These are phyloP conservation scores for Rhodomyrtus tomentosa DNA, from an alignment of 345 rosid species.

Conservation along the genomic window DNA sequence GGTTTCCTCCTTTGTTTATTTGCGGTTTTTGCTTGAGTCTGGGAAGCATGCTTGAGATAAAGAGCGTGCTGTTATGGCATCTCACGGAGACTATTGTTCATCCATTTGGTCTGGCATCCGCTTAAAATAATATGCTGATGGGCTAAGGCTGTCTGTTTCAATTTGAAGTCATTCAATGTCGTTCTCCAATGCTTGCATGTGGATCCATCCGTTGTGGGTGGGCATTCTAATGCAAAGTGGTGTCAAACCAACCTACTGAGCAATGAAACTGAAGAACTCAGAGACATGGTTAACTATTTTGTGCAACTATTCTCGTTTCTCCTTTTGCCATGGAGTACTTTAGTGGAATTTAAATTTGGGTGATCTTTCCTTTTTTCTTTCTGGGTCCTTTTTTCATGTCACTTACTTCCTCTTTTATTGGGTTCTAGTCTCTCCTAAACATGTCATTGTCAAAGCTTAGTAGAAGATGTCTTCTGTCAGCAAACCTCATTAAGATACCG, in stretches of 20 bases:
- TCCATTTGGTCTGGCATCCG: neutral
- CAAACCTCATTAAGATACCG: neutral
- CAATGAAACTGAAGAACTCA: neutral
- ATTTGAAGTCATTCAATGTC: neutral
- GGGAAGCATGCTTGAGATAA: neutral
- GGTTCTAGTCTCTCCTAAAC: neutral
- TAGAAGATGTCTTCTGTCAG: neutral
- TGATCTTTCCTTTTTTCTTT: neutral
- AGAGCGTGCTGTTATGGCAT: neutral
- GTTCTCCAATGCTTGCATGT: neutral
- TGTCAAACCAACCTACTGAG: neutral
- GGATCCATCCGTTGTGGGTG: neutral
- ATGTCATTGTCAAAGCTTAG: constrained; percentile 23
- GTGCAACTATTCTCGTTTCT: neutral
- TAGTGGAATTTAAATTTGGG: neutral
- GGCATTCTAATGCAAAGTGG: neutral
- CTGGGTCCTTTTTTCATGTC: neutral
- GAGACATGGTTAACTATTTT: neutral
- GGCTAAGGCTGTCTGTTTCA: neutral
- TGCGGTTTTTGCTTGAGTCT: neutral
- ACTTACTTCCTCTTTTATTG: neutral
- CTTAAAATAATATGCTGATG: neutral
- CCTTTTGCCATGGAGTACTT: neutral
- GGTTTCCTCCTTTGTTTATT: neutral
- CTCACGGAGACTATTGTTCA: neutral